Base-by-base conservation (phyloP, 139 green algal genomes). In the Edaphochlamys debaryana region DNA sequence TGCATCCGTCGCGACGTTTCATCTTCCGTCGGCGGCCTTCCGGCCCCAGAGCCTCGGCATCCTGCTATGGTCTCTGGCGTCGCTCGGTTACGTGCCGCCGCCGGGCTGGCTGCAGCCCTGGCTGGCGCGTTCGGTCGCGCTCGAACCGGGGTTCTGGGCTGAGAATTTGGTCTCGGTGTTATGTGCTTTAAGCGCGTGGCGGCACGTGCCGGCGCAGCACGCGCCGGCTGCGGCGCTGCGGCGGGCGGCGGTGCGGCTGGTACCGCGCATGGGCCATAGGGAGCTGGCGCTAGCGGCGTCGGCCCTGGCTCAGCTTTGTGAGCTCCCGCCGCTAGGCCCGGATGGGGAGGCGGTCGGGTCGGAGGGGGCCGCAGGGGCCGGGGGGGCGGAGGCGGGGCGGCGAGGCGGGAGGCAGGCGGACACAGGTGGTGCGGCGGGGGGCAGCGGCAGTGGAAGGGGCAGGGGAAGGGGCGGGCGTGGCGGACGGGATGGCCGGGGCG, bases 281-380 rank as follows among this genome's bases (percentile, higher is more conserved):
- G 76, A 82, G 76, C 76, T 82, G 45, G 62, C 64, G 63, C 76
- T 82, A 42, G 60, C 76, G 32, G 76, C 76, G 41, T 52, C 76
- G n/a, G 76, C 76, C 32, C 64, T 82, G 76, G 76, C 76, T n/a
- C 42, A 67, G 76, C 62, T 82, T 6, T 50, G 42, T 32, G 63
- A 73, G 62, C 41, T 82, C 41, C 75, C 74, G 74, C 73, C 73
- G 56, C 29, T 20, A 23, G 1, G 25, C 41, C 38, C 36, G 69
- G 8, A 23, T 23, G 67, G 67, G 11, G 45, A n/a, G 25, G n/a
- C 17, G 30, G 69, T 1, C 22, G n/a, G 45, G 5, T n/a, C 17
- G 1, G n/a, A 3, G 45, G 69, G n/a, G 3, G 69, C 36, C 6
- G 45, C 3, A 8, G 19, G 64, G 5, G 34, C 8, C 34, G 34